Evolutionary conservation across 1,139 yeast genomes (phyloP), one percentile per base, ranked within the genome.

Genomic region (Saccharomycopsis crataegensis): DNA sequence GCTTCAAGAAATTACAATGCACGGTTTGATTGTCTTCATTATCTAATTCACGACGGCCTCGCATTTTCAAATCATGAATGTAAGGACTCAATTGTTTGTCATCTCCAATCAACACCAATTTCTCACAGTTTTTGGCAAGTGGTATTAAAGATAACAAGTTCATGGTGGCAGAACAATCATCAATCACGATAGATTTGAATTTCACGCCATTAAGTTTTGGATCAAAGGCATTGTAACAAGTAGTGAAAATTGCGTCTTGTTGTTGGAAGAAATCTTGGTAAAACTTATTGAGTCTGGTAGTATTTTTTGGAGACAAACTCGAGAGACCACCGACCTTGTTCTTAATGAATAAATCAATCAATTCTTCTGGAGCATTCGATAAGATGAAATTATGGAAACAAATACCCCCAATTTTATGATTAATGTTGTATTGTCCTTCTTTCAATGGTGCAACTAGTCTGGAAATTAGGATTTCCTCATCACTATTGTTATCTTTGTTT

Each of bases 301-400:
- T 28, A 42, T 56, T 53, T 33, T 51, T 51, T 22, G 52, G 43
- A 12, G 53, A 50, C 17, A 57, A 14, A 4, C 32, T 41, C 14
- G 34, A 32, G 8, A 11, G 14, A 11, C 49, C 41, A 36, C 43
- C 43, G 32, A 45, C 17, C 45, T 57, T 56, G 22, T 53, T 37
- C 17, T 53, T 49, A n/a, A 54, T 49, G 34, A 45, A 53, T 11
- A 56, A 41, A 41, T 54, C 50, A 16, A 53, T 49, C 17, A 57
- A 47, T 28, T 53, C 57, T 16, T 56, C 57, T 4, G 57, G 57
- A 43, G 57, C 57, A 46, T 51, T 47, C 9, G 52, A 38, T 9
- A 54, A 46, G 17, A 57, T 49, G 22, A 53, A 56, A 47, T 57
- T 57, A 44, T 57, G 59, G 41, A 57, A 57, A 48, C 59, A 56